phyloP scores from a whole-genome alignment of 495 filamentous ascomycete genomes.

The Xylaria sp. region DNA sequence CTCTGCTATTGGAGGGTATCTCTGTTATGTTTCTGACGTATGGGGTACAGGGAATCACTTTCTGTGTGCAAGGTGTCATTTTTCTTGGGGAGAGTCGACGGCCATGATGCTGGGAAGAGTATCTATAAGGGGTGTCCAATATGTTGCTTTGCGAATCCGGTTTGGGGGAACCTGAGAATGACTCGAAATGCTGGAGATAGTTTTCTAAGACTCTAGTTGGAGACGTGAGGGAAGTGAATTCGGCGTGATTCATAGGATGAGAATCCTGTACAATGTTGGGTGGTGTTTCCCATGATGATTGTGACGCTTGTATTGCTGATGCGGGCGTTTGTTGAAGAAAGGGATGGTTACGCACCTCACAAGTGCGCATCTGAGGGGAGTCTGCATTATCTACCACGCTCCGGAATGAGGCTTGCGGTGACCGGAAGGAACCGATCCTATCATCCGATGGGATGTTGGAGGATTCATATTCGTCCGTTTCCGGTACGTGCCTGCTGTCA shows the following conservation, averaged over 20 bases:
- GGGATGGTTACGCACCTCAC: constrained; percentile 13
- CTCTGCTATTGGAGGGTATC: background rate
- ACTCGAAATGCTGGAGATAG: constrained; percentile 44
- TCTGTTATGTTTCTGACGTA: background rate
- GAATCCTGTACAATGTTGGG: constrained; percentile 53
- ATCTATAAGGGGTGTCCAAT: background rate
- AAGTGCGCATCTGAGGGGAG: constrained; percentile 45
- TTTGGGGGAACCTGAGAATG: constrained; percentile 32
- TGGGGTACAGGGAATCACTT: constrained; percentile 36
- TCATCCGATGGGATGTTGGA: constrained; percentile 22
- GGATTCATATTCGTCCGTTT: background rate
- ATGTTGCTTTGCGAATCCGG: constrained; percentile 25
- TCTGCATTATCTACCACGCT: constrained; percentile 53
- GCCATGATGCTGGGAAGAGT: constrained; percentile 8
- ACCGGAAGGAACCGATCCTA: constrained; percentile 27
- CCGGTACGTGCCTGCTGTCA: background rate
- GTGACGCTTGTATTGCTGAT: constrained; percentile 37
- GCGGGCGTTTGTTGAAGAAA: constrained; percentile 17
- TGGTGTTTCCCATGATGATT: constrained; percentile 46
- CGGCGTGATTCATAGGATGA: constrained; percentile 39
- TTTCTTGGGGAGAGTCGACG: constrained; percentile 13
- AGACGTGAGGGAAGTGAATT: constrained; percentile 41
- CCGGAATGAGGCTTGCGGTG: constrained; percentile 50
- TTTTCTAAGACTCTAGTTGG: constrained; percentile 53
- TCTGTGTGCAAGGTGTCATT: constrained; percentile 27